These are phyloP conservation scores for Ogataea chonburiensis DNA, from an alignment of 805 yeast genomes.

Conservation along the genomic window DNA sequence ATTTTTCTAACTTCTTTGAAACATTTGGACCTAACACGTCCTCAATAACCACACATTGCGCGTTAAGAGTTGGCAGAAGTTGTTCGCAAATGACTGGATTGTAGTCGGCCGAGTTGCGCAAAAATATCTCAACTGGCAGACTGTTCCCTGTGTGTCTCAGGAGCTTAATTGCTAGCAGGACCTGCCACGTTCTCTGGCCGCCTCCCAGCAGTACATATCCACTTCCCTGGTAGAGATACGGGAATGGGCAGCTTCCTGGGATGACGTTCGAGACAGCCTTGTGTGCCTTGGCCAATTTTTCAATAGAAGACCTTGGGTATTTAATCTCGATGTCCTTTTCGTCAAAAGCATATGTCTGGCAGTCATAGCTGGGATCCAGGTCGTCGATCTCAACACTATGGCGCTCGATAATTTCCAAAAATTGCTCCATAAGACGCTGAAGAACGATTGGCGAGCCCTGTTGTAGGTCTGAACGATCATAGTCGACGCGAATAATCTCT, in stretches of 20 bases:
- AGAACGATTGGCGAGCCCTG: slow-evolving; percentile 2
- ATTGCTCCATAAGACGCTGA: slow-evolving; percentile 8
- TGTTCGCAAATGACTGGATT: slow-evolving; percentile 37
- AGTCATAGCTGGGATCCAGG: not conserved
- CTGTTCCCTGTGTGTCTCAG: slow-evolving; percentile 39
- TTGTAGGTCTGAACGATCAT: slow-evolving; percentile 7
- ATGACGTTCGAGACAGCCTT: slow-evolving; percentile 38
- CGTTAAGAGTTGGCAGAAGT: slow-evolving; percentile 37
- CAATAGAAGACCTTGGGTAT: slow-evolving; percentile 37
- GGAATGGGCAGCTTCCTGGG: slow-evolving; percentile 38
- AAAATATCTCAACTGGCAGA: slow-evolving; percentile 39
- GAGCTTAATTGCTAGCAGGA: slow-evolving; percentile 36
- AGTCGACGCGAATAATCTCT: slow-evolving; percentile 9
- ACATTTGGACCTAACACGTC: slow-evolving; percentile 32
- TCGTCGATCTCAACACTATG: slow-evolving; percentile 1
- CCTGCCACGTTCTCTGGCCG: slow-evolving; percentile 36
- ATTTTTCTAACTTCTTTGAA: slow-evolving; percentile 11
- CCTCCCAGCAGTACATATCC: slow-evolving; percentile 40
- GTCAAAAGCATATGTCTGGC: not conserved
- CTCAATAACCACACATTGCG: slow-evolving; percentile 39
- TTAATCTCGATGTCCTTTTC: slow-evolving; percentile 7
- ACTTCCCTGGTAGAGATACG: slow-evolving; percentile 17
- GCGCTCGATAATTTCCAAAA: slow-evolving; percentile 2
- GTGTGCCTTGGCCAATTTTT: slow-evolving; percentile 38
- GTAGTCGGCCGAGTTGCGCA: slow-evolving; percentile 37